Conservation (phyloP, 805 yeast species). For the Cyberlindnera euphorbiiphila region DNA sequence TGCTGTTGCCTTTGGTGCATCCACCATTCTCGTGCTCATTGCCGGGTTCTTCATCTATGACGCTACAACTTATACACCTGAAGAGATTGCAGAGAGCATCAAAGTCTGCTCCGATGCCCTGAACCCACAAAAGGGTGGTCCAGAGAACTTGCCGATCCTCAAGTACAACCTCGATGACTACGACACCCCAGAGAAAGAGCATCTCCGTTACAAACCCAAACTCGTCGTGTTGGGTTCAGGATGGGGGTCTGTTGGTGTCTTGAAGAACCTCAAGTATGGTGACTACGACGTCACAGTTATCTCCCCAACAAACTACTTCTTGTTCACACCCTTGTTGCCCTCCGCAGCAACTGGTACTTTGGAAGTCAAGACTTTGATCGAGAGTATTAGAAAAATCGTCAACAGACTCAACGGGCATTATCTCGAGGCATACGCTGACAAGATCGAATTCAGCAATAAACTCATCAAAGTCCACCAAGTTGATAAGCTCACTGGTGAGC, state of each 20-base stretch:
- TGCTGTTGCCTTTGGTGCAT: conserved; percentile 40
- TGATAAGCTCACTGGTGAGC: conserved; percentile 38
- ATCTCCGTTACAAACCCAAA: conserved; percentile 46
- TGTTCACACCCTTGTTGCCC: conserved; percentile 67
- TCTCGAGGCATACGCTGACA: conserved; percentile 58
- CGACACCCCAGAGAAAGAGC: conserved; percentile 46
- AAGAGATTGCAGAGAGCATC: conserved; percentile 39
- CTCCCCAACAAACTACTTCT: conserved; percentile 65
- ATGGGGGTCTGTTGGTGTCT: conserved; percentile 64
- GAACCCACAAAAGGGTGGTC: conserved; percentile 59
- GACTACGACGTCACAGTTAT: conserved; percentile 63
- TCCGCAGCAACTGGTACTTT: conserved; percentile 70
- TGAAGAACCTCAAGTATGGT: conserved; percentile 47
- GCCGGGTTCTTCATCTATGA: conserved; percentile 59
- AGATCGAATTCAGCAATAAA: conserved; percentile 51
- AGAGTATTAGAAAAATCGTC: conserved; percentile 58
- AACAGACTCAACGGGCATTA: conserved; percentile 53
- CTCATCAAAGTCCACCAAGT: conserved; percentile 52
- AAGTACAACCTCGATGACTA: conserved; percentile 52
- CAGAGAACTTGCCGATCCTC: conserved; percentile 64
- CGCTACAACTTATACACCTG: conserved; percentile 55
- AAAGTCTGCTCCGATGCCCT: conserved; percentile 50
- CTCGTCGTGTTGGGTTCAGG: conserved; percentile 65
- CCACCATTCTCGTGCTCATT: conserved; percentile 38
- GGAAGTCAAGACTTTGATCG: conserved; percentile 59